These are phyloP conservation scores for Corchorus olitorius DNA, from an alignment of 345 rosid genomes.

Conservation along the genomic window DNA sequence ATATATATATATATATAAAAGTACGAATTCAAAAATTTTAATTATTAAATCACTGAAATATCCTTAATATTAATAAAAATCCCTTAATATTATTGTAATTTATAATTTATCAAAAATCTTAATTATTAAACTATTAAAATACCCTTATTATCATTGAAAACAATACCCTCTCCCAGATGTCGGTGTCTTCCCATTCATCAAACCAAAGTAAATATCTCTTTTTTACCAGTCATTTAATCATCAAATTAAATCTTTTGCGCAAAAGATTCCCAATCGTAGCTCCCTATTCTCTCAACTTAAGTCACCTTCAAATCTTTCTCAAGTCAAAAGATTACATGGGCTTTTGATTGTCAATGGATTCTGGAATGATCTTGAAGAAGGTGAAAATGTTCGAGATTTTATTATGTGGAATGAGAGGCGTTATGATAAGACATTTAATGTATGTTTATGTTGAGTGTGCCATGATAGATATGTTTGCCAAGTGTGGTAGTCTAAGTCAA, in stretches of 20 bases:
- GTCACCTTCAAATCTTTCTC: slow-evolving; percentile 31
- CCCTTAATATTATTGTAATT: too few relatives aligned
- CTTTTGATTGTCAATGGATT: slow-evolving; percentile 35
- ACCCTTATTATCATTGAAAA: too few relatives aligned
- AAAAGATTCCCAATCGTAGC: too few relatives aligned
- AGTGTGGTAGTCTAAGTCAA: slow-evolving; percentile 45
- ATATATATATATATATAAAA: too few relatives aligned
- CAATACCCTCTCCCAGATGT: too few relatives aligned
- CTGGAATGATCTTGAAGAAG: slow-evolving; percentile 31
- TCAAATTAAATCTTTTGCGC: slow-evolving; percentile 12
- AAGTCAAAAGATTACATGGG: slow-evolving; percentile 30
- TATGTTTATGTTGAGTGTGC: slow-evolving; percentile 48
- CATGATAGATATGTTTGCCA: slow-evolving; percentile 57
- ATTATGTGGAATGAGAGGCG: slow-evolving; percentile 19
- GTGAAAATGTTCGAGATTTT: slow-evolving; percentile 29
- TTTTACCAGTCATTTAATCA: slow-evolving; percentile 1
- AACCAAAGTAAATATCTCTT: background rate
- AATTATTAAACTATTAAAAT: too few relatives aligned
- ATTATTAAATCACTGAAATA: too few relatives aligned
- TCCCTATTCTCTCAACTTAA: slow-evolving; percentile 30
- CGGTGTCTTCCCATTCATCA: too few relatives aligned
- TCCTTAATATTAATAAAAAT: too few relatives aligned
- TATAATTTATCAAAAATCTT: too few relatives aligned
- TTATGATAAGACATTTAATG: slow-evolving; percentile 20
- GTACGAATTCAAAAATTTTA: too few relatives aligned